Conservation (phyloP, 768 basidiomycete genomes). For the Boletus fagicola region DNA sequence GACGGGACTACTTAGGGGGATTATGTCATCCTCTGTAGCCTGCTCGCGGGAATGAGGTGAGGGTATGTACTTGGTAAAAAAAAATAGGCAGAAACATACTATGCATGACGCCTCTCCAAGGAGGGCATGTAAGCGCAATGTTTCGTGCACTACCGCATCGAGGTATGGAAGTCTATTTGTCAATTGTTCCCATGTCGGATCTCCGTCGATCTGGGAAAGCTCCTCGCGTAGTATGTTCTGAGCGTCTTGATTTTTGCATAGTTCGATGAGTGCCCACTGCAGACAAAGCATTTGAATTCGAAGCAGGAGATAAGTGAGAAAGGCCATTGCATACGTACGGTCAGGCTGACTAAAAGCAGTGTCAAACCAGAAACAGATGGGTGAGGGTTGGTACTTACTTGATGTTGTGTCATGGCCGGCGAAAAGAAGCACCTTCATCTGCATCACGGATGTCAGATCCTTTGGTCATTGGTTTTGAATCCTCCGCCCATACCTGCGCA, state of each 20-base stretch:
- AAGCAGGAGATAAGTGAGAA: not conserved
- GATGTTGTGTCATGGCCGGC: slow-evolving; percentile 45
- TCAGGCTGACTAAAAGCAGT: slow-evolving; percentile 23
- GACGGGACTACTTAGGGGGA: slow-evolving; percentile 53
- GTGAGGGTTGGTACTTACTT: slow-evolving; percentile 19
- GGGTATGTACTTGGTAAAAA: not conserved
- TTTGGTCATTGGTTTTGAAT: not conserved
- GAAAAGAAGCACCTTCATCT: slow-evolving; percentile 40
- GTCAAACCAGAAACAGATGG: not conserved
- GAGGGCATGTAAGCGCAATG: slow-evolving; percentile 43
- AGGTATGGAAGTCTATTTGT: slow-evolving; percentile 51
- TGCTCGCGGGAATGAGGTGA: slow-evolving; percentile 25
- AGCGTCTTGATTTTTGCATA: slow-evolving; percentile 41
- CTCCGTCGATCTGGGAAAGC: slow-evolving; percentile 40
- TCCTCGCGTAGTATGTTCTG: slow-evolving; percentile 52
- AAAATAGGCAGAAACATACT: not conserved
- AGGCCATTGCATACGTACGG: slow-evolving; percentile 7
- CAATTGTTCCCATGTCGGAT: slow-evolving; percentile 56
- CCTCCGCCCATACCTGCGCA: slow-evolving; percentile 23
- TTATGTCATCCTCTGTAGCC: slow-evolving; percentile 52
- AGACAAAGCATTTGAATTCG: not conserved
- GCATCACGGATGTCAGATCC: not conserved
- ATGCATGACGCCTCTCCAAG: slow-evolving; percentile 24
- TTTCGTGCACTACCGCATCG: slow-evolving; percentile 49
- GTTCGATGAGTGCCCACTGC: slow-evolving; percentile 55